Percentiles rank a stretch among this genome's conserved stretches.
phyloP scores from a whole-genome alignment of 257 asterid genomes.

The Salvia rosmarinus region DNA sequence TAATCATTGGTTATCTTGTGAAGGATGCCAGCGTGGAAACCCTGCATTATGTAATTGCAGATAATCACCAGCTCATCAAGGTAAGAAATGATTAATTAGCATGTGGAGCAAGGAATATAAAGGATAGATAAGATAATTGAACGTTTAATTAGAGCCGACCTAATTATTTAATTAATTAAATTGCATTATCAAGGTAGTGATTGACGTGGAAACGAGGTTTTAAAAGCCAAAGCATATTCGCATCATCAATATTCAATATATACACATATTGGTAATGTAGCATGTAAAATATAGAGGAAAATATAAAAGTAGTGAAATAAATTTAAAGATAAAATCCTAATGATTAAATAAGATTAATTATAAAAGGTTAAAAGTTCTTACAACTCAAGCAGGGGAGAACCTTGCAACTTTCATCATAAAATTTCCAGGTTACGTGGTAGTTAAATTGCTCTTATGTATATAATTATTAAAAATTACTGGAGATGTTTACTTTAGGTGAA shows the following conservation, averaged over 20 bases:
- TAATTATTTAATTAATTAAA: background rate
- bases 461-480: too few relatives aligned
- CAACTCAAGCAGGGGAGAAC: too few relatives aligned
- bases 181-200: slow-evolving; percentile 28
- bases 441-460: too few relatives aligned
- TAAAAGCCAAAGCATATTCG: background rate
- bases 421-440: too few relatives aligned
- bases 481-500: too few relatives aligned
- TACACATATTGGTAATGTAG: too few relatives aligned
- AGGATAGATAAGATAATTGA: background rate
- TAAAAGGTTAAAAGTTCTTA: too few relatives aligned
- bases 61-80: slow-evolving; percentile 23
- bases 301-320: background rate
- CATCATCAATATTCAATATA: background rate
- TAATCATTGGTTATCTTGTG: slow-evolving; percentile 24
- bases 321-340: background rate
- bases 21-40: slow-evolving; percentile 31
- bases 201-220: slow-evolving; percentile 29
- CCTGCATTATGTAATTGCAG: slow-evolving; percentile 17
- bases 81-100: slow-evolving; percentile 25
- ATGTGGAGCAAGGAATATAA: slow-evolving; percentile 4
- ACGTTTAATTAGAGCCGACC: background rate
- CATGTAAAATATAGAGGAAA: background rate
- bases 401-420: too few relatives aligned
- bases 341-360: background rate